Conservation (phyloP, 148 eudicot species). For the Talinum fruticosum region DNA sequence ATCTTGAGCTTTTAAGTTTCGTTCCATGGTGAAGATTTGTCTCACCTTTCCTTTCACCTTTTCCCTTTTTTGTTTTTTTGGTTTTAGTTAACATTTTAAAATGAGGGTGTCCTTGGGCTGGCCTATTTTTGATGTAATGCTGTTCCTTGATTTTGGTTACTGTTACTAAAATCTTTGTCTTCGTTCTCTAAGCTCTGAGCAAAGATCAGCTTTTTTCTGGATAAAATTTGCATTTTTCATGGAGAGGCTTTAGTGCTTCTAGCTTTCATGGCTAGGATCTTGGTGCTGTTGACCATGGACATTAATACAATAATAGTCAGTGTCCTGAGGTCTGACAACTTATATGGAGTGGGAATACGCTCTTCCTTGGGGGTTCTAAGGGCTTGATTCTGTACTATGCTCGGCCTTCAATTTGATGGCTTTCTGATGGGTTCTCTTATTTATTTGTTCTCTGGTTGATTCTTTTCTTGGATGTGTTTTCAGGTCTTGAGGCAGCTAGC, state of each 20-base stretch:
- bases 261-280: no score
- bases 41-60: neutral
- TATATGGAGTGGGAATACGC: no score
- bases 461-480: conserved; percentile 10
- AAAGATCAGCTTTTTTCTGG: neutral
- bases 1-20: neutral
- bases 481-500: conserved; percentile 96
- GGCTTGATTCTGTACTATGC: neutral
- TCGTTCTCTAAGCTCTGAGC: neutral
- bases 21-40: neutral
- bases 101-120: neutral
- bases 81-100: neutral
- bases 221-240: neutral
- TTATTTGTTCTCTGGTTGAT: neutral
- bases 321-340: no score
- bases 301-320: no score
- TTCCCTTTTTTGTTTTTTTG: neutral
- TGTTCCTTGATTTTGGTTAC: neutral
- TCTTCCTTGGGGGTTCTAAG: neutral
- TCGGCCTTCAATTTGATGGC: neutral
- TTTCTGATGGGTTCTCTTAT: neutral
- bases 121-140: neutral
- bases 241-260: no score
- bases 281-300: no score
- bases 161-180: neutral